Base-by-base conservation (phyloP, 2,329 filamentous ascomycete species). In the Aspergillus vadensis region DNA sequence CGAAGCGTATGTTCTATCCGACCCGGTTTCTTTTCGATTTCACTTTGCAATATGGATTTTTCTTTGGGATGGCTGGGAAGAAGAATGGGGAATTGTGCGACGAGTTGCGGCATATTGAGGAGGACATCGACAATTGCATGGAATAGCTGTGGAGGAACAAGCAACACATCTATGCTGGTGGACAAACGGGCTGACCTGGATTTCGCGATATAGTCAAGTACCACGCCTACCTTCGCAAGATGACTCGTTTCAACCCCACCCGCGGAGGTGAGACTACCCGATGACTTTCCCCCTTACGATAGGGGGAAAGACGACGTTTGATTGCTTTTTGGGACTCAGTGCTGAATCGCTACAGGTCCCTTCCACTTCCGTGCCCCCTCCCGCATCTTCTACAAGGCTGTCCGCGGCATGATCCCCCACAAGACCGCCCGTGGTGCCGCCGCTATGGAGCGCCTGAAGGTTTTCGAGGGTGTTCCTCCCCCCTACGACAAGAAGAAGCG, bases 401-500 rank as follows among this genome's bases (percentile, higher is more conserved):
- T 99, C 84, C 94, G 95, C 82, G 95, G 95, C 82, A 99, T 99
- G 95, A 96, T 99, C 74, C 95, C 95, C 79, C 95, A 99, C 92
- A 99, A 99, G 91, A 99, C 95, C 74, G 88, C 95, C 81, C 94
- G 95, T 79, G 95, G 95, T 84, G 90, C 92, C 76, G 94, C 94
- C 76, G 95, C 95, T 75, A 83, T 99, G 80, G 93, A 98, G 88
- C 91, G 95, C 83, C 91, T 99, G 74, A 99, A 99, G 92, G 92
- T 96, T 81, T 99, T 98, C 82, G 95, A 99, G 90, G 95, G 95
- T 87, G 88, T 99, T 70, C 95, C 95, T 77, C 92, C 94, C 78
- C 95, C 95, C 78, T 99, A 98, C 82, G 95, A 99, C 89, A 96
- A 95, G 87, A 91, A 96, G 89, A 98, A 99, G 92, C 91, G 96